Evolutionary conservation across 116 monocot genomes (phyloP).

Genomic region (Zostera marina): DNA sequence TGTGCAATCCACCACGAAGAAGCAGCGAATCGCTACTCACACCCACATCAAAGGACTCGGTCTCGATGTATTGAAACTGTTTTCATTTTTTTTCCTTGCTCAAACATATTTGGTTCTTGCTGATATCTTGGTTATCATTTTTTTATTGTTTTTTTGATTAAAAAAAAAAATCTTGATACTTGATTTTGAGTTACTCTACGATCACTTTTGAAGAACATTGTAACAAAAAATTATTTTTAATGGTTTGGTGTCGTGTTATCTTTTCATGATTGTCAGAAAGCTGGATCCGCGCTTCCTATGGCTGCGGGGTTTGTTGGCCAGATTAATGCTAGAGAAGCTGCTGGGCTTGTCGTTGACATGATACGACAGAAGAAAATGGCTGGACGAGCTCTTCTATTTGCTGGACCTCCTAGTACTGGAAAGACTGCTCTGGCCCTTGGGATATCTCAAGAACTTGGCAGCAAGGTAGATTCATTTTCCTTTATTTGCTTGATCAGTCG

Average conservation of each 20-base stretch:
- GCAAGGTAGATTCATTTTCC: conserved; percentile 41
- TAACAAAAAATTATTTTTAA: background rate
- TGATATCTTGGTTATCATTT: too few species aligned
- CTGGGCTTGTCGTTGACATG: conserved; percentile 93
- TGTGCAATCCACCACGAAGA: conserved; percentile 85
- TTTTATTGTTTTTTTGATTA: too few species aligned
- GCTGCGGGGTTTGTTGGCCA: conserved; percentile 91
- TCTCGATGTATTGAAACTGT: conserved; percentile 37
- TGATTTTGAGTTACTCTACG: too few species aligned
- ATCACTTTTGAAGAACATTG: too few species aligned
- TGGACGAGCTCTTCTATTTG: conserved; percentile 72
- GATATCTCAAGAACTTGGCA: conserved; percentile 82
- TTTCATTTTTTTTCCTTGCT: background rate
- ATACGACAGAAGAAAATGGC: conserved; percentile 99
- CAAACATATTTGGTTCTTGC: background rate
- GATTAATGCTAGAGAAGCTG: conserved; percentile 62
- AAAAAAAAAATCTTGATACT: too few species aligned
- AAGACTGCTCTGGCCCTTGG: conserved; percentile 94
- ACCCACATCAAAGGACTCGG: conserved; percentile 99
- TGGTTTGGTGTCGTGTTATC: background rate
- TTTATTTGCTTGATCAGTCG: background rate
- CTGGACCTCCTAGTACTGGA: conserved; percentile 89
- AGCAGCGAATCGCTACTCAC: conserved; percentile 94
- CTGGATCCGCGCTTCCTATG: conserved; percentile 54
- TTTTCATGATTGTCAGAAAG: conserved; percentile 25